A percentile compares a stretch with the other conserved stretches of the same genome.
phyloP scores from a whole-genome alignment of 2,329 filamentous ascomycete species.

The Zasmidium cellare region DNA sequence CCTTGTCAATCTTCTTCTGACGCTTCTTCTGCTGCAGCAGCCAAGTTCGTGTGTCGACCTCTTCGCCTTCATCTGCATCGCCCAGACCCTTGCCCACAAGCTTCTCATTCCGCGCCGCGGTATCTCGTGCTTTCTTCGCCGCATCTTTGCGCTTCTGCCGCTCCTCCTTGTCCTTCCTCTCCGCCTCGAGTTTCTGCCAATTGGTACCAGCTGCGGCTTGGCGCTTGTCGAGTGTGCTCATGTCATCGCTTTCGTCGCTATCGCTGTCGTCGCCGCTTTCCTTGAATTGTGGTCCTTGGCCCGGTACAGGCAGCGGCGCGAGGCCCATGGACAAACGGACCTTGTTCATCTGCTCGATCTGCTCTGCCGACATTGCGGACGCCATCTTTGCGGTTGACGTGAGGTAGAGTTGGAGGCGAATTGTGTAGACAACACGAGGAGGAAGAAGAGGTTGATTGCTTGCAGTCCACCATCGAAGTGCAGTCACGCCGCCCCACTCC shows the following conservation, averaged over 20 bases:
- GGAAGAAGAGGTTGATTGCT: not conserved
- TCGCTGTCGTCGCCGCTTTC: conserved; percentile 50
- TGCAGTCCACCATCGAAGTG: not conserved
- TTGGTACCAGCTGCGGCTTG: conserved; percentile 73
- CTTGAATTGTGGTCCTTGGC: conserved; percentile 62
- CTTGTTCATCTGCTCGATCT: conserved; percentile 92
- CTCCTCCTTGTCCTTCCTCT: conserved; percentile 69
- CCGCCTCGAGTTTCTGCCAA: conserved; percentile 68
- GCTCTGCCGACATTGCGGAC: conserved; percentile 50
- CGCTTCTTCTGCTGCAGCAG: conserved; percentile 86
- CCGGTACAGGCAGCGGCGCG: conserved; percentile 83
- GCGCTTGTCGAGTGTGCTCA: conserved; percentile 81
- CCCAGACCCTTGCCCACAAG: conserved; percentile 83
- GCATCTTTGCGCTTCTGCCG: conserved; percentile 79
- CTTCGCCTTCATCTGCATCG: conserved; percentile 66
- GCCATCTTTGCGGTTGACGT: conserved; percentile 20
- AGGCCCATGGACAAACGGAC: conserved; percentile 86
- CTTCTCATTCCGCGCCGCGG: conserved; percentile 71
- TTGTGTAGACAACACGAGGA: not conserved
- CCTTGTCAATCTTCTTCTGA: conserved; percentile 82
- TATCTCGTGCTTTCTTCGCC: conserved; percentile 83
- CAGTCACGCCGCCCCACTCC: not conserved
- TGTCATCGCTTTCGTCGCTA: conserved; percentile 65
- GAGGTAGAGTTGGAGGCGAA: not conserved
- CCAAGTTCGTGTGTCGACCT: conserved; percentile 80